Percentiles rank a stretch among this genome's conserved stretches.
These are phyloP conservation scores for Schoenoplectus triqueter DNA, from an alignment of 202 grass and related monocot genomes.

Conservation along the genomic window DNA sequence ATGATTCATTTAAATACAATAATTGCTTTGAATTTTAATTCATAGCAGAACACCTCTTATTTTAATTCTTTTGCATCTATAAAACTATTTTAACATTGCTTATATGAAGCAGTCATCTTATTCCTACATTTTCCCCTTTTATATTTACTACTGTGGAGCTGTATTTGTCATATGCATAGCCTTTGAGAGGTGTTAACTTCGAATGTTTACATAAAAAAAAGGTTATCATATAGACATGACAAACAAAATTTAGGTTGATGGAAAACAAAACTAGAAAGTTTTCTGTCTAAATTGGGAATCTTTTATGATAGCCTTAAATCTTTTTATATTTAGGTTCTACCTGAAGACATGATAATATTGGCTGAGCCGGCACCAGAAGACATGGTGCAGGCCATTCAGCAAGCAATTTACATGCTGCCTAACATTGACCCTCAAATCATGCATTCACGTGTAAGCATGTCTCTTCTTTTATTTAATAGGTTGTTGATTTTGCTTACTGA, in stretches of 20 bases:
- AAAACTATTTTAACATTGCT: background rate
- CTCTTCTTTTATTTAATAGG: constrained; percentile 19
- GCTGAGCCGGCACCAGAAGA: constrained; percentile 71
- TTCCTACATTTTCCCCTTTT: background rate
- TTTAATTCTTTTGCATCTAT: background rate
- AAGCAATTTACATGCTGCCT: constrained; percentile 85
- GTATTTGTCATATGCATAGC: background rate
- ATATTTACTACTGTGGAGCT: constrained; percentile 13
- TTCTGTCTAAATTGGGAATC: background rate
- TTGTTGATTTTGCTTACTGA: background rate
- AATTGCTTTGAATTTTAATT: background rate
- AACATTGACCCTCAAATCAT: constrained; percentile 78
- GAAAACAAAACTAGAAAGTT: background rate
- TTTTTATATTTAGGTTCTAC: constrained; percentile 67
- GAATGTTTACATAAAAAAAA: background rate
- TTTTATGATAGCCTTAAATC: constrained; percentile 1
- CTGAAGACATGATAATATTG: constrained; percentile 90
- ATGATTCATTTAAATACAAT: background rate
- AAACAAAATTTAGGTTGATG: background rate
- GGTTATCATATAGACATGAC: background rate
- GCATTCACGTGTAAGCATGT: constrained; percentile 64
- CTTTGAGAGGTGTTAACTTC: background rate
- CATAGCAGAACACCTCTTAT: too few relatives aligned
- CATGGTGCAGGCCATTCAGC: constrained; percentile 72
- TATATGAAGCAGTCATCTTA: background rate